phyloP scores from a whole-genome alignment of 2,329 filamentous ascomycete genomes.

The Verticillium dahliae region DNA sequence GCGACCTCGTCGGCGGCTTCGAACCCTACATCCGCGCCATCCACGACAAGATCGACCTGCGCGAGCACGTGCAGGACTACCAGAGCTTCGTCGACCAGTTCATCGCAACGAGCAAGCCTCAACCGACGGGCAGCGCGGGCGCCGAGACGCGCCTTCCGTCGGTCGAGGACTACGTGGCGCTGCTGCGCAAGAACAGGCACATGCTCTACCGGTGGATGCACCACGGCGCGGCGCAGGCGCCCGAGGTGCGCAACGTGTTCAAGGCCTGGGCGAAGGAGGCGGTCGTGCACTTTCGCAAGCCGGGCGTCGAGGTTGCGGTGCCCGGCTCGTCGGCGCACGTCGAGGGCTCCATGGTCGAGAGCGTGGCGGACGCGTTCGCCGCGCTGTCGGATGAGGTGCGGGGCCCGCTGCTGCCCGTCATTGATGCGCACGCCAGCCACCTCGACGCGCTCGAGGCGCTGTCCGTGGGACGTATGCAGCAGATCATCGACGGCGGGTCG shows the following conservation, averaged over 20 bases:
- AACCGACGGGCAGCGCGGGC: conserved; percentile 15
- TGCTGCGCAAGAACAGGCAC: conserved; percentile 58
- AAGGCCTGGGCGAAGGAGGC: conserved; percentile 53
- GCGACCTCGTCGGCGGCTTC: conserved; percentile 59
- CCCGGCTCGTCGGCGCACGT: conserved; percentile 28
- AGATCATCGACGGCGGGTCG: conserved; percentile 40
- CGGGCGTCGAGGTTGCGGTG: conserved; percentile 9
- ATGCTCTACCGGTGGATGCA: conserved; percentile 66
- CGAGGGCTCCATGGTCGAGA: conserved; percentile 24
- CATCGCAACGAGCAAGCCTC: conserved; percentile 50
- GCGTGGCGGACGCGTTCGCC: conserved; percentile 34
- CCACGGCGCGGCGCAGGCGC: conserved; percentile 60
- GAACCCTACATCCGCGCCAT: conserved; percentile 68
- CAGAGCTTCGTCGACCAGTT: conserved; percentile 67
- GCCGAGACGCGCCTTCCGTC: conserved; percentile 35
- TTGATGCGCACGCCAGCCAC: conserved; percentile 57
- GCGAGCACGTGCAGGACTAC: conserved; percentile 58
- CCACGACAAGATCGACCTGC: conserved; percentile 66
- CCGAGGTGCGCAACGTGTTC: conserved; percentile 57
- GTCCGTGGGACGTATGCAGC: conserved; percentile 49
- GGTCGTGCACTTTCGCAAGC: conserved; percentile 46
- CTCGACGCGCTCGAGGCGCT: conserved; percentile 46
- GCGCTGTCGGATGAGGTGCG: conserved; percentile 41
- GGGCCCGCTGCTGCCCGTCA: conserved; percentile 35
- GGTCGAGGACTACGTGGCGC: conserved; percentile 64